Evolutionary conservation across 2,329 filamentous ascomycete species (phyloP).

Genomic region (Fusarium verrucosum): DNA sequence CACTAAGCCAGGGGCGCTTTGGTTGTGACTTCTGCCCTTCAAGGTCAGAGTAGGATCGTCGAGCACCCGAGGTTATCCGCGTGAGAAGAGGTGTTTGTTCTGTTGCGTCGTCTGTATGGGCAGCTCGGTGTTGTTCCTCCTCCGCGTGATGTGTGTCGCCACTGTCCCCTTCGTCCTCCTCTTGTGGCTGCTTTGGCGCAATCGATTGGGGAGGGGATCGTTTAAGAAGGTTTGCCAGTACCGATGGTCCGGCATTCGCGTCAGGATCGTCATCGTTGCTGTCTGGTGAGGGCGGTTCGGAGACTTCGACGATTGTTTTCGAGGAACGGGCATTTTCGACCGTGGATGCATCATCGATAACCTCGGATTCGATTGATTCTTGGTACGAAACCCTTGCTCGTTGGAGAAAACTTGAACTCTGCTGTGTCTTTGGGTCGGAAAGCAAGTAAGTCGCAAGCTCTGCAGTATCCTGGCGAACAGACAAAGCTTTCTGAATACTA

Average conservation of each 20-base stretch:
- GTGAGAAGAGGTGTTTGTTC: conserved; percentile 62
- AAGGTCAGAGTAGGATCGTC: conserved; percentile 53
- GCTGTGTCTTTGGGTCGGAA: conserved; percentile 64
- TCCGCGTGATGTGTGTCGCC: conserved; percentile 20
- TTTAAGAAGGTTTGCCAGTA: conserved; percentile 61
- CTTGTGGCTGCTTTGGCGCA: conserved; percentile 28
- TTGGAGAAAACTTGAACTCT: conserved; percentile 58
- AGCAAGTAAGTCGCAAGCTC: conserved; percentile 86
- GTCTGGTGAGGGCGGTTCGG: conserved; percentile 55
- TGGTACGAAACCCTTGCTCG: conserved; percentile 46
- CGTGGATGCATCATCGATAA: conserved; percentile 30
- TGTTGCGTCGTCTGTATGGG: conserved; percentile 37
- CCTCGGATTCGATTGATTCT: conserved; percentile 42
- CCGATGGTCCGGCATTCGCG: conserved; percentile 49
- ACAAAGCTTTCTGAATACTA: conserved; percentile 77
- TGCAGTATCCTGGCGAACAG: conserved; percentile 85
- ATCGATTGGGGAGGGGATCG: conserved; percentile 57
- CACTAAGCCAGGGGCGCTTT: conserved; percentile 49
- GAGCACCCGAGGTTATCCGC: conserved; percentile 45
- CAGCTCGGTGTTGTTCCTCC: conserved; percentile 14
- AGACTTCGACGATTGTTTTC: conserved; percentile 68
- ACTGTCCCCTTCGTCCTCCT: conserved; percentile 11
- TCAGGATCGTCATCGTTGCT: conserved; percentile 24
- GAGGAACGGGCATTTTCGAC: conserved; percentile 47
- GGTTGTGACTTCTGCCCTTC: conserved; percentile 59